phyloP scores from a whole-genome alignment of 2,329 filamentous ascomycete species.

The Phaeosphaeriaceae sp. region DNA sequence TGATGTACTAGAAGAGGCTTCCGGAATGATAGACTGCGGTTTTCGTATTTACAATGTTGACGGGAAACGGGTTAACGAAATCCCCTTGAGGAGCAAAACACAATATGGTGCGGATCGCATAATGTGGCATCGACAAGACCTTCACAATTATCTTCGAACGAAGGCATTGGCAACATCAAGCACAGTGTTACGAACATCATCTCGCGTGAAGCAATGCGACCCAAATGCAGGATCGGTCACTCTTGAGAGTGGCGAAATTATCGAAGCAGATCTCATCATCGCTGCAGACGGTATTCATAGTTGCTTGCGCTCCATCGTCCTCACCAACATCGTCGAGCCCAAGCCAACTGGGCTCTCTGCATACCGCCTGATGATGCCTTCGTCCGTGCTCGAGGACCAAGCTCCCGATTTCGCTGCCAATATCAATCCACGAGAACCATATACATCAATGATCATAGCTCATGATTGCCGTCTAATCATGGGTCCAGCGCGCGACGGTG shows the following conservation, averaged over 20 bases:
- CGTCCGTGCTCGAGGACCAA: constrained; percentile 20
- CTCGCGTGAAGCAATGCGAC: constrained; percentile 53
- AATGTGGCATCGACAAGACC: constrained; percentile 52
- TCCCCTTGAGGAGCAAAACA: constrained; percentile 34
- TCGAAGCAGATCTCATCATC: constrained; percentile 58
- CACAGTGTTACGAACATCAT: constrained; percentile 47
- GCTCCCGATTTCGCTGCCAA: constrained; percentile 30
- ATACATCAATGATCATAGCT: constrained; percentile 56
- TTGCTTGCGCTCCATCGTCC: constrained; percentile 26
- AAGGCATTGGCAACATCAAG: constrained; percentile 41
- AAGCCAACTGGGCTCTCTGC: constrained; percentile 49
- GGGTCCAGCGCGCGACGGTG: constrained; percentile 52
- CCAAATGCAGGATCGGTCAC: constrained; percentile 49
- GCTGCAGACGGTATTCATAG: constrained; percentile 61
- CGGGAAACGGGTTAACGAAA: constrained; percentile 40
- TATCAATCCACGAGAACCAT: constrained; percentile 48
- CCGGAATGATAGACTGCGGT: constrained; percentile 45
- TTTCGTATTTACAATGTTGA: constrained; percentile 47
- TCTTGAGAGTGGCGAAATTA: constrained; percentile 51
- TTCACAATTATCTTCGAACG: constrained; percentile 53
- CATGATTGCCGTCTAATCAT: constrained; percentile 54
- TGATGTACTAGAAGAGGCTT: constrained; percentile 32
- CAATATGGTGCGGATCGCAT: constrained; percentile 50
- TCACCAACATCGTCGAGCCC: constrained; percentile 24
- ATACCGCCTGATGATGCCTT: constrained; percentile 48